Conservation (phyloP, 108 stramenopile genomes). For the Schizochytrium sp. region DNA sequence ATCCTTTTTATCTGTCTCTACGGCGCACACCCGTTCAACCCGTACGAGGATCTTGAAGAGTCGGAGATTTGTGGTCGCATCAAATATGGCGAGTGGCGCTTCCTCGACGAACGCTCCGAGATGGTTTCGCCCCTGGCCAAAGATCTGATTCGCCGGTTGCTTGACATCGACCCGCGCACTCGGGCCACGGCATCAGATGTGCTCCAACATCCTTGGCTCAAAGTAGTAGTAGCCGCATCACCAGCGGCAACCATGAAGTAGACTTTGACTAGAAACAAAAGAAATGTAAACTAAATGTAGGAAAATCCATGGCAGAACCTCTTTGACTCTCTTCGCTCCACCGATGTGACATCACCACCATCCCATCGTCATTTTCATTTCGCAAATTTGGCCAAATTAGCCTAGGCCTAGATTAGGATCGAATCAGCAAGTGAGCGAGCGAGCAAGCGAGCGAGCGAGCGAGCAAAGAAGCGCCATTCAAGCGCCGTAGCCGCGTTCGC, state of each 20-base stretch:
- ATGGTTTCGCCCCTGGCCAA: background rate
- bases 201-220: background rate
- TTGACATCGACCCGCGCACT: background rate
- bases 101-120: background rate
- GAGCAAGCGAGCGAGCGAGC: no score
- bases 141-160: background rate
- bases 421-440: no score
- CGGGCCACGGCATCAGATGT: background rate
- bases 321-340: no score
- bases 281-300: no score
- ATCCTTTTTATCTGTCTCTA: slow-evolving; percentile 2
- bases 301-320: no score
- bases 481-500: background rate
- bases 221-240: background rate
- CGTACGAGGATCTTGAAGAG: background rate
- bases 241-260: no score
- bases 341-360: no score
- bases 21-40: background rate
- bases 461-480: background rate
- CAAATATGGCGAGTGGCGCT: background rate
- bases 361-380: no score
- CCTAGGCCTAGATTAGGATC: no score
- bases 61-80: background rate
- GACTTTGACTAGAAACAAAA: no score
- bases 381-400: no score